Conservation (phyloP, 495 filamentous ascomycete species). For the Neurospora terricola region DNA sequence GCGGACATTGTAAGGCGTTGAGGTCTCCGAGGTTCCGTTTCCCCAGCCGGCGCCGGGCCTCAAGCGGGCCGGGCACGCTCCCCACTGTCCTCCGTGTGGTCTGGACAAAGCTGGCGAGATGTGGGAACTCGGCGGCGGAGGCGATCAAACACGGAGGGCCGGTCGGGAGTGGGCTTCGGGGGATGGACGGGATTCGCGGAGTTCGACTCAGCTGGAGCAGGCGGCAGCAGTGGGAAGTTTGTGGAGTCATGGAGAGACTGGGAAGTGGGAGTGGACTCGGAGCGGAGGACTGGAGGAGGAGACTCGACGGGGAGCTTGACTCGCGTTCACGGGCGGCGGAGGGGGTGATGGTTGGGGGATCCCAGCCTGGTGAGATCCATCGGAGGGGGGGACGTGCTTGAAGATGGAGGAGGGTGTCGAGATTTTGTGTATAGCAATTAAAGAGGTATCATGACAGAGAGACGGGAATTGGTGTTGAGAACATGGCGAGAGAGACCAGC, state of each 20-base stretch:
- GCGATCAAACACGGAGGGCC: neutral
- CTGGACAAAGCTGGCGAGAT: neutral
- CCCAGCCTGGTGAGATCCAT: neutral
- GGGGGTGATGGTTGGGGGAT: neutral
- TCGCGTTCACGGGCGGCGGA: neutral
- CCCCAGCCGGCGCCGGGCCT: conserved; percentile 42
- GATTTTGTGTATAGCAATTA: neutral
- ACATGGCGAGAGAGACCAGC: neutral
- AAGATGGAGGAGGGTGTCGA: neutral
- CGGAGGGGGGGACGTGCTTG: neutral
- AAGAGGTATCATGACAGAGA: neutral
- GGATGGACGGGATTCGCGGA: neutral
- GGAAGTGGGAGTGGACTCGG: neutral
- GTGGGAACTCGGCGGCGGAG: neutral
- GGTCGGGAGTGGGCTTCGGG: neutral
- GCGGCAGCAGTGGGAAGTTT: conserved; percentile 30
- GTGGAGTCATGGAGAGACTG: conserved; percentile 25
- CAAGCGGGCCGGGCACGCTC: conserved; percentile 38
- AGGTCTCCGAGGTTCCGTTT: conserved; percentile 39
- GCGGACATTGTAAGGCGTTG: conserved; percentile 24
- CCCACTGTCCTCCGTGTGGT: conserved; percentile 16
- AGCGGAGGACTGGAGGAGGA: neutral
- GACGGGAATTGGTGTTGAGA: neutral
- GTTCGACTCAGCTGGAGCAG: conserved; percentile 21
- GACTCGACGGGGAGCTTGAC: neutral